Conservation (phyloP, 2,329 filamentous ascomycete species). For the Polytolypa hystricis region DNA sequence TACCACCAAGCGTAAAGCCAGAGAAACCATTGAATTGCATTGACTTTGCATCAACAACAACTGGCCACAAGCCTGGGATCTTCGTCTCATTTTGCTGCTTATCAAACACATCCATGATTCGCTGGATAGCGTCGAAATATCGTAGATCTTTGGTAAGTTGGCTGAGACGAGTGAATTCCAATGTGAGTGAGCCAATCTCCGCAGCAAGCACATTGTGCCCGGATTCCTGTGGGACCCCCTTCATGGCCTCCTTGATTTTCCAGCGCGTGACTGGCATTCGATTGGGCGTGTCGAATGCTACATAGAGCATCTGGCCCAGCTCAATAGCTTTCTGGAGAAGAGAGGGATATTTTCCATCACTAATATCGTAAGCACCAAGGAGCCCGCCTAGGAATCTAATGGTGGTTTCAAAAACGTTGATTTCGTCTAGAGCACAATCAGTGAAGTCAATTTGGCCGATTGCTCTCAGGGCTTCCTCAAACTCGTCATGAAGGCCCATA, state of each 20-base stretch:
- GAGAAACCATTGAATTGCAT: constrained; percentile 14
- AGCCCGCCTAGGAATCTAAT: constrained; percentile 44
- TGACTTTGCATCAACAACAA: constrained; percentile 19
- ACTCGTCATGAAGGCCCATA: constrained; percentile 47
- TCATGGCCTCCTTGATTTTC: constrained; percentile 15
- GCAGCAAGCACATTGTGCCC: constrained; percentile 17
- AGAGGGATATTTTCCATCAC: constrained; percentile 27
- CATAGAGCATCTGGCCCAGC: constrained; percentile 43
- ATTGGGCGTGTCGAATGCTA: constrained; percentile 23
- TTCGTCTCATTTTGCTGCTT: constrained; percentile 22
- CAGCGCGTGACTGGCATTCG: constrained; percentile 12
- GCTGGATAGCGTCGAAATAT: constrained; percentile 26
- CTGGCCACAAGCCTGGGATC: constrained; percentile 29
- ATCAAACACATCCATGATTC: constrained; percentile 23
- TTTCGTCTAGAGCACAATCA: constrained; percentile 14
- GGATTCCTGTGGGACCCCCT: constrained; percentile 16
- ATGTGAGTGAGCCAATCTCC: constrained; percentile 25
- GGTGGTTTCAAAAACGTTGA: constrained; percentile 39
- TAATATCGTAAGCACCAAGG: constrained; percentile 43
- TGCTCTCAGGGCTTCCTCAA: constrained; percentile 41
- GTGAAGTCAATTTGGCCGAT: constrained; percentile 45
- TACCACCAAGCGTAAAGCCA: constrained; percentile 43
- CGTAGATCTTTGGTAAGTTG: constrained; percentile 26
- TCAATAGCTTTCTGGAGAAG: constrained; percentile 42
- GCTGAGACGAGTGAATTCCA: constrained; percentile 31